Base-by-base conservation (phyloP, 345 rosid genomes). In the Trapa incisa region DNA sequence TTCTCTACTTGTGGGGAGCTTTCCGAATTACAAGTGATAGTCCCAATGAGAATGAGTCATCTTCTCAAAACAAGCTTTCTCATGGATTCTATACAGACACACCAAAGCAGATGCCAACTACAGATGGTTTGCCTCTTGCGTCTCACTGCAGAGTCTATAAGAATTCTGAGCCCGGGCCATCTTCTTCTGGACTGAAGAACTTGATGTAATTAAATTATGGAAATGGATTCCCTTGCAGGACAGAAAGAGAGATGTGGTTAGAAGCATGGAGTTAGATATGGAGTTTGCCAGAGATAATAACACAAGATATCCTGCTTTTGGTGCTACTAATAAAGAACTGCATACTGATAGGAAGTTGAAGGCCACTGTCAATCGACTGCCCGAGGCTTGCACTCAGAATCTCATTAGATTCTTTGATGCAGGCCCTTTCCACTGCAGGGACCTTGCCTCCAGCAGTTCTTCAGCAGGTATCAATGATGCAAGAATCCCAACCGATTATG, bases 1-100 rank as follows among this genome's bases (percentile, higher is more conserved):
- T 67, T 43, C 12, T 41, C 16, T 67, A 35, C 56, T n/a, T 67
- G n/a, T 67, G 70, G 70, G 60, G 70, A 32, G 47, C 38, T 53
- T 53, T 67, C 36, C 7, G 70, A 67, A 17, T 13, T 8, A 53
- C 35, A 35, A 37, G 60, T 5, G 62, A 17, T 17, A 17, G 37
- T 36, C 12, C 60, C 22, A n/a, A 41, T 37, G 70, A 67, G 33
- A 58, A 58, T 2, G 63, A 32, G 16, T 4, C 37, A 12, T 9
- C 63, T 33, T 33, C 38, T 8, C 16, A 32, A 32, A 58, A 58
- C 37, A 1, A 9, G 63, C 38, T n/a, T 32, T 58, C 63, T 58
- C 63, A 15, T 11, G 38, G 6, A 58, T 16, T 0, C 63, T 4
- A 5, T 32, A 32, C 38, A 58, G 35, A 13, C 63, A 8, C 38